These are phyloP conservation scores for Aureobasidium sp. DNA, from an alignment of 2,329 filamentous ascomycete species.

Conservation along the genomic window DNA sequence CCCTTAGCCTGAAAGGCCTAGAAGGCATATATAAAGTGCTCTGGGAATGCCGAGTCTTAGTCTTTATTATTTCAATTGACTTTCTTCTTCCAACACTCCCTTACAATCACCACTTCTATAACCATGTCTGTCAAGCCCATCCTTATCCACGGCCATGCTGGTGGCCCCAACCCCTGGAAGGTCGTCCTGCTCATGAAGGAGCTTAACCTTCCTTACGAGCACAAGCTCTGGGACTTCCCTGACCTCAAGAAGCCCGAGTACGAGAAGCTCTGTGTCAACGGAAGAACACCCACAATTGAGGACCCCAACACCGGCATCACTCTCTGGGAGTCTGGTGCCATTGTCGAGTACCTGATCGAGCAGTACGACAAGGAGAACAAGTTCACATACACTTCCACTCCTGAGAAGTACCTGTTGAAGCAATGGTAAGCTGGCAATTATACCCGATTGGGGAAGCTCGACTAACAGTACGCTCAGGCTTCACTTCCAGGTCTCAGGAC, in stretches of 20 bases:
- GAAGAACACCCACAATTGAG: constrained; percentile 38
- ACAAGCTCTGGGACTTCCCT: constrained; percentile 29
- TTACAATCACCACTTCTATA: neutral
- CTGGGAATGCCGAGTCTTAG: neutral
- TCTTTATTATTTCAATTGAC: neutral
- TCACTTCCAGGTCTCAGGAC: constrained; percentile 38
- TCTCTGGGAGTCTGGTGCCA: constrained; percentile 32
- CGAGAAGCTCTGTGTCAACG: constrained; percentile 36
- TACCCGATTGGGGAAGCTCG: neutral
- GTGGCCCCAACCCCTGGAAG: constrained; percentile 13
- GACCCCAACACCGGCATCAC: constrained; percentile 41
- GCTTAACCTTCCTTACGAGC: constrained; percentile 36
- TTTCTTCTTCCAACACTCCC: neutral
- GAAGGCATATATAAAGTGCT: neutral
- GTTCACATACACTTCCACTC: constrained; percentile 34
- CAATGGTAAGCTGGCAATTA: constrained; percentile 28
- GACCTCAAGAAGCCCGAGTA: constrained; percentile 37
- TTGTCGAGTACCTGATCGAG: constrained; percentile 30
- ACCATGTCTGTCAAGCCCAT: constrained; percentile 19
- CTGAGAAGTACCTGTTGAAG: constrained; percentile 31
- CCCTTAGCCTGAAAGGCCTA: neutral
- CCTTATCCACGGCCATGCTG: constrained; percentile 17
- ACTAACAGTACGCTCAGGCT: constrained; percentile 4
- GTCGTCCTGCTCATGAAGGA: constrained; percentile 41
- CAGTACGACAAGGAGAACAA: constrained; percentile 39